Base-by-base conservation (phyloP, 495 filamentous ascomycete genomes). In the Podospora appendiculata region DNA sequence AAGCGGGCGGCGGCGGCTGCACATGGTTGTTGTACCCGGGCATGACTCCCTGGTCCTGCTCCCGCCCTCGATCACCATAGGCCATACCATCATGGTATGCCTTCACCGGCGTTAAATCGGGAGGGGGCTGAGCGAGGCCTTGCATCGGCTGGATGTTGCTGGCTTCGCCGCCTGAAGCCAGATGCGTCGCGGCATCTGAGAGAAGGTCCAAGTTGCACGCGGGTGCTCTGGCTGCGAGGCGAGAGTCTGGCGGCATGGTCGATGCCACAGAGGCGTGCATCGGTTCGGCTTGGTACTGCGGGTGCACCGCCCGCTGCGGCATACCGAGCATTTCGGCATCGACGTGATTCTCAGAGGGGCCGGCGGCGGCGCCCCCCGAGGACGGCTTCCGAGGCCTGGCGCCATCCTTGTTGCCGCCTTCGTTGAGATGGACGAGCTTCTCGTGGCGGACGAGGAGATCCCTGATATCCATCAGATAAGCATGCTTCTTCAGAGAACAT, bases 391-490 rank as follows among this genome's bases (percentile, higher is more conserved):
- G 66, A 19, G 70, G 68, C 58, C 71, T 63, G 58, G 52, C 60
- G 45, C 69, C 68, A 61, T 76, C 73, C 51, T 76, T 77, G 55
- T 66, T 70, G 49, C 47, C 69, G 46, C 70, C 73, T 61, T 85
- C 82, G 60, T 80, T 79, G 58, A 82, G 78, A 68, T 87, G 84
- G 58, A 86, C 83, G 68, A 86, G 76, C 69, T 83, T 84, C 68
- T 85, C 80, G 74, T 87, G 84, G 60, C 84, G 81, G 61, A 85
- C 81, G 62, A 87, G 75, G 42, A 86, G 76, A 65, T 87, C 83
- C 63, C 84, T 85, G 67, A 80, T 77, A 70, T 74, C 69, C 73
- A 75, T 72, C 25, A 25, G 25, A 65, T 72, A 74, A 76, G 68
- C 69, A 66, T 73, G 58, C 63, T 58, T 59, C 58, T 57, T 56